Base-by-base conservation (phyloP, 108 stramenopile species). In the Pseudonitzschia delicatissima region DNA sequence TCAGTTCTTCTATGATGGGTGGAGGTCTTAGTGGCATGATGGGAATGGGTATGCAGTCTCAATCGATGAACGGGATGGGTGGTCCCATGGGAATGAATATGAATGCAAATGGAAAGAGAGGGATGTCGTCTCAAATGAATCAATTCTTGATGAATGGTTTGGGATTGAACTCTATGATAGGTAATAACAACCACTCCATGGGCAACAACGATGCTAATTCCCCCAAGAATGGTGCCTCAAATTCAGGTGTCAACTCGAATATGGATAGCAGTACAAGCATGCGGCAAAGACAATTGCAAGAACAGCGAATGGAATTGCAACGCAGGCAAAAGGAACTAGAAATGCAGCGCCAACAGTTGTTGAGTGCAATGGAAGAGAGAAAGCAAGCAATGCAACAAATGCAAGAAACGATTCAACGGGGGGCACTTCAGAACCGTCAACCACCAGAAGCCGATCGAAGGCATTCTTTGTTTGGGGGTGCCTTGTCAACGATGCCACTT, bases 281-380 rank as follows among this genome's bases (percentile, higher is more conserved):
- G 0, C 76, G 68, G 2, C 82, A 83, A 65, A 48, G 74, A 35
- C 72, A 79, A 49, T 28, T 83, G 11, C 82, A 74, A 53, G 52
- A 76, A 31, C 82, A 79, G 63, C 78, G 79, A 55, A 64, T 67
- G 4, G 82, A 83, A 64, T 57, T 83, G 36, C 78, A 84, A 53
- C 64, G 73, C 11, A 50, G 68, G 13, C 75, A 84, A 47, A 72
- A 74, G 31, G 73, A 77, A 25, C 66, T 84, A 12, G 78, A 84
- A 69, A 34, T 60, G 4, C 78, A 84, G 68, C 50, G 79, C 0
- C 78, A 77, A 47, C 61, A 80, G 28, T 36, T 84, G 20, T n/a
- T 84, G 37, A 50, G 67, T 27, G 76, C 72, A 9, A 79, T 83
- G 72, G 66, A 74, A 53, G 78, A 79, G 40, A 53, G 68, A 17